Conservation (phyloP, 2,329 filamentous ascomycete genomes). For the Dactylellina haptotyla region DNA sequence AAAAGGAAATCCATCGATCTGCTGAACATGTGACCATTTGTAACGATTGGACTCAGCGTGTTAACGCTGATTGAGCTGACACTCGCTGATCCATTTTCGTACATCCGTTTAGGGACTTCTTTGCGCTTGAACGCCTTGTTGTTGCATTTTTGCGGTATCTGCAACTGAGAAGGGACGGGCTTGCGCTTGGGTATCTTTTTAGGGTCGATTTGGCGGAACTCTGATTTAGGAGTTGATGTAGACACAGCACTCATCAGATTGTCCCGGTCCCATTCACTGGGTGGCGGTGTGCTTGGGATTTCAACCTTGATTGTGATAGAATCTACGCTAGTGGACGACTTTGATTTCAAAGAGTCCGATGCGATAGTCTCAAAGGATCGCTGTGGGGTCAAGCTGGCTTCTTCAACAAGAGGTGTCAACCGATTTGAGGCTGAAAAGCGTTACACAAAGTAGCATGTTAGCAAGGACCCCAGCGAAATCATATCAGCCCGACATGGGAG, state of each 20-base stretch:
- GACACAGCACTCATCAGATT: background rate
- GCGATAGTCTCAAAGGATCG: constrained; percentile 36
- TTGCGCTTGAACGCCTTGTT: constrained; percentile 46
- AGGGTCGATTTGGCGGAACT: constrained; percentile 45
- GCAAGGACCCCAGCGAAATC: background rate
- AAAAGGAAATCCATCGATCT: constrained; percentile 30
- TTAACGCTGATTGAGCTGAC: constrained; percentile 18
- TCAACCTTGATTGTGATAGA: constrained; percentile 45
- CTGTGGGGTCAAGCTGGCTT: constrained; percentile 2
- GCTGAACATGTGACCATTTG: background rate
- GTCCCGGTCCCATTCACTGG: background rate
- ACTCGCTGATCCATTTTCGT: constrained; percentile 20
- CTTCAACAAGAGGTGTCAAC: constrained; percentile 43
- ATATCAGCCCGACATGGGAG: too few species aligned
- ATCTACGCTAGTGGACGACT: constrained; percentile 13
- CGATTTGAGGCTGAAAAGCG: constrained; percentile 22
- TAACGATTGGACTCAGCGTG: background rate
- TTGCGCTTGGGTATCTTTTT: constrained; percentile 51
- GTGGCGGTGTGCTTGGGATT: constrained; percentile 27
- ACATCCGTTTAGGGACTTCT: constrained; percentile 42
- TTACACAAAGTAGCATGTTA: constrained; percentile 25
- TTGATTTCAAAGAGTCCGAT: constrained; percentile 13
- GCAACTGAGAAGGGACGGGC: constrained; percentile 34
- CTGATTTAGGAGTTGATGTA: constrained; percentile 1
- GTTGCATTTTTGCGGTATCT: constrained; percentile 32